Conservation (phyloP, 805 yeast species). For the Yarrowia bubula region DNA sequence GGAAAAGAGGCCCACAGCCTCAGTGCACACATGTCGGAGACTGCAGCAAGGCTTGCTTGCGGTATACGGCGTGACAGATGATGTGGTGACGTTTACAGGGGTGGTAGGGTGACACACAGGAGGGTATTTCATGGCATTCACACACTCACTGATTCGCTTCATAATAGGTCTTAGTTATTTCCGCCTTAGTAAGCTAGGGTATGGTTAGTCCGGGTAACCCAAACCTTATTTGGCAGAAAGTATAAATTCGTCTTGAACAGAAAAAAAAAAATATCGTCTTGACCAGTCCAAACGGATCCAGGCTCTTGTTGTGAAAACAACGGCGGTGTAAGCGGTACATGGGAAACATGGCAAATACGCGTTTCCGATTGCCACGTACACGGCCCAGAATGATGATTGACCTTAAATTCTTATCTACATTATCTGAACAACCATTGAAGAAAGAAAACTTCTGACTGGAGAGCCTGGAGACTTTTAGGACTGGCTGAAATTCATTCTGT, state of each 20-base stretch:
- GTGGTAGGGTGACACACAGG: too few relatives aligned
- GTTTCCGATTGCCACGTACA: background rate
- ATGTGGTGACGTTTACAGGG: too few relatives aligned
- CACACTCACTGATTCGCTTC: too few relatives aligned
- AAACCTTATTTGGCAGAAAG: background rate
- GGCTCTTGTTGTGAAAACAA: constrained; percentile 5
- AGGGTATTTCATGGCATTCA: too few relatives aligned
- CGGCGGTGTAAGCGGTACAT: constrained; percentile 1
- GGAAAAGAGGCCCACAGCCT: too few relatives aligned
- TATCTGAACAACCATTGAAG: constrained; percentile 25
- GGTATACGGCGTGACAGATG: too few relatives aligned
- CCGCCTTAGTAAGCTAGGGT: too few relatives aligned
- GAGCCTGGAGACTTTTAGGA: background rate
- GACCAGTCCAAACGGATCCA: background rate
- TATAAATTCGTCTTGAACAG: background rate
- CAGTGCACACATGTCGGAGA: too few relatives aligned
- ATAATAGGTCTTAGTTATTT: too few relatives aligned
- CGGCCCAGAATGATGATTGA: constrained; percentile 7
- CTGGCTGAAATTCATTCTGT: background rate
- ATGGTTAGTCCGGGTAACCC: background rate
- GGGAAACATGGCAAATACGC: background rate
- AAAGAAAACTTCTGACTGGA: constrained; percentile 27
- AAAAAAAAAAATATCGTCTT: background rate
- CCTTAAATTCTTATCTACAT: constrained; percentile 24
- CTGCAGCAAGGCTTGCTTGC: too few relatives aligned